phyloP scores from a whole-genome alignment of 164 flowering plant genomes.

The Vitis cinerea region DNA sequence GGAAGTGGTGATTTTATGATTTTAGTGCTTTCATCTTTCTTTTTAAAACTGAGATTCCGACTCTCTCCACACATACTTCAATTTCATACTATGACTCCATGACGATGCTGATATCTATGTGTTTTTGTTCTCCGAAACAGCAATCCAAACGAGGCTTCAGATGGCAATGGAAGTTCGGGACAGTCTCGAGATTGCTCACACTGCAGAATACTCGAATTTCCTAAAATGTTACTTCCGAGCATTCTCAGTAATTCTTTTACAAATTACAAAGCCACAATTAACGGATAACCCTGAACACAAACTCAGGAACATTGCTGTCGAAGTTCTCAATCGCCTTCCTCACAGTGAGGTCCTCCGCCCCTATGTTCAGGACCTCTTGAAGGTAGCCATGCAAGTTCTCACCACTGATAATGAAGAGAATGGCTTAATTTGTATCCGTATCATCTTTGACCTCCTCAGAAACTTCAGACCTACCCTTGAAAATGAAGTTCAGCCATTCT shows the following conservation, averaged over 20 bases:
- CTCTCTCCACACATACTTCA: too few species aligned
- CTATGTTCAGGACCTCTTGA: conserved; percentile 89
- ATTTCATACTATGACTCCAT: too few species aligned
- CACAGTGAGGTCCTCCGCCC: conserved; percentile 96
- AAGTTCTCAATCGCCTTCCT: conserved; percentile 89
- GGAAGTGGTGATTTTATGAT: too few species aligned
- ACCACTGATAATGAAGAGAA: conserved; percentile 93
- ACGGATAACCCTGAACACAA: conserved; percentile 82
- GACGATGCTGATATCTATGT: background rate
- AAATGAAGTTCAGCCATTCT: conserved; percentile 86
- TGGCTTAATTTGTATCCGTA: conserved; percentile 84
- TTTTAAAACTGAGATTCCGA: too few species aligned
- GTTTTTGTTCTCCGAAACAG: conserved; percentile 28
- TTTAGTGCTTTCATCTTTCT: too few species aligned
- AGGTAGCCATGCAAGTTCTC: conserved; percentile 93
- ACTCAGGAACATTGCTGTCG: conserved; percentile 80
- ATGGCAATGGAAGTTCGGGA: conserved; percentile 97
- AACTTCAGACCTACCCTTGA: conserved; percentile 86
- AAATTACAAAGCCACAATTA: conserved; percentile 84
- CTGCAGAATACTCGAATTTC: conserved; percentile 91
- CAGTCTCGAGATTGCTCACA: conserved; percentile 89
- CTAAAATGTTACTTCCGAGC: conserved; percentile 83
- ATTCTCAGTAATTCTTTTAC: conserved; percentile 66
- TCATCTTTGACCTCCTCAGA: conserved; percentile 85
- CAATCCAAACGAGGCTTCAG: conserved; percentile 67